Evolutionary conservation across 1,284 basidiomycete species (phyloP).

Genomic region (Apiotrichum porosum): DNA sequence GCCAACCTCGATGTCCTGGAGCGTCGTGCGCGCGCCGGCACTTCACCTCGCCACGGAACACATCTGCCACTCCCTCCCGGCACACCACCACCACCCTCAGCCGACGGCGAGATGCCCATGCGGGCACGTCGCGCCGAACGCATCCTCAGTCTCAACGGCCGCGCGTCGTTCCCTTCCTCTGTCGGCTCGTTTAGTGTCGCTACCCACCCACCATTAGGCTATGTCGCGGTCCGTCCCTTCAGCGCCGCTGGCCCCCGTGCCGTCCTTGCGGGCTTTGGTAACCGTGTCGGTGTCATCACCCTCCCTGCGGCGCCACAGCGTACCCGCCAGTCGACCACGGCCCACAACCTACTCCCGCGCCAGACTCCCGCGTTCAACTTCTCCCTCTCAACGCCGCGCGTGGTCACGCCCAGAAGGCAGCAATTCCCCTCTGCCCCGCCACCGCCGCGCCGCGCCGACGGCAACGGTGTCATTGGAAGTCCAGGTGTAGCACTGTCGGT

Average conservation of each 20-base stretch:
- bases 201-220: constrained; percentile 30
- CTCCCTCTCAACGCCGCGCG: no score
- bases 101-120: constrained; percentile 22
- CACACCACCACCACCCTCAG: background rate
- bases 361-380: no score
- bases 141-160: constrained; percentile 34
- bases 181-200: constrained; percentile 25
- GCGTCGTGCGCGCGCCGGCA: constrained; percentile 5
- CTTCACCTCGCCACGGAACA: background rate
- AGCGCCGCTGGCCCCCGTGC: constrained; percentile 7
- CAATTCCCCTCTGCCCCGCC: no score
- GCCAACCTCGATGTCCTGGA: constrained; percentile 18
- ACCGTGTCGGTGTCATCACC: constrained; percentile 35
- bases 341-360: no score
- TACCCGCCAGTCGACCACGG: no score
- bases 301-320: constrained; percentile 1
- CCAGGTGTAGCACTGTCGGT: no score
- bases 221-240: constrained; percentile 31
- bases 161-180: constrained; percentile 30
- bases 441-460: no score
- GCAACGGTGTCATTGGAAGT: no score
- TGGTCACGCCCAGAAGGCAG: no score
- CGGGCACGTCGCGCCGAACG: constrained; percentile 31
- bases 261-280: constrained; percentile 37
- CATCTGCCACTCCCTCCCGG: background rate